Evolutionary conservation across 345 rosid genomes (phyloP).

Genomic region (Jatropha curcas): DNA sequence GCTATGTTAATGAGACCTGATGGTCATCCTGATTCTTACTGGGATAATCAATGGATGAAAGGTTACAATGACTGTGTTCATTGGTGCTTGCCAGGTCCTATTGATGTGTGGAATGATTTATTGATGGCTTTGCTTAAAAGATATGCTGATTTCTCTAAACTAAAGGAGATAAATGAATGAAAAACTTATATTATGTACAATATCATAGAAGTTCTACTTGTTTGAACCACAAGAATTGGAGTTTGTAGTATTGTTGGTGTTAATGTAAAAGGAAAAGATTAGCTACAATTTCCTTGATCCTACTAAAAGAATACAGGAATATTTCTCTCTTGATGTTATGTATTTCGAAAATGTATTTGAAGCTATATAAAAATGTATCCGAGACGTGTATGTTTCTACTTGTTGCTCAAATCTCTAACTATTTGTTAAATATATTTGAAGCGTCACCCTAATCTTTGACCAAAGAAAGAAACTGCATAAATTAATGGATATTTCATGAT

Average conservation of each 20-base stretch:
- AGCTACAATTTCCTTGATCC: no score
- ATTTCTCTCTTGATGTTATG: no score
- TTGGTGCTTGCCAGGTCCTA: conserved; percentile 92
- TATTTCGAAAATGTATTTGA: no score
- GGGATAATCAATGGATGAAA: conserved; percentile 81
- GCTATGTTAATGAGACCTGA: conserved; percentile 83
- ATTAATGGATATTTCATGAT: neutral
- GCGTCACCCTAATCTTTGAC: neutral
- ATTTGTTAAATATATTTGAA: neutral
- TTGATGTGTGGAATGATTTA: conserved; percentile 78
- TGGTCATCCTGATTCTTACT: conserved; percentile 67
- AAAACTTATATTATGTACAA: neutral
- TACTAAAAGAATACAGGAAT: no score
- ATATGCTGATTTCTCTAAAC: neutral
- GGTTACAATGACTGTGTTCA: conserved; percentile 80
- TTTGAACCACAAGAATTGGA: no score
- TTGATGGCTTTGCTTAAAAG: conserved; percentile 45
- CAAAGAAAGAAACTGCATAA: neutral
- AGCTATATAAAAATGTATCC: no score
- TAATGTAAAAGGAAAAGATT: no score
- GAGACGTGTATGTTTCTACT: no score
- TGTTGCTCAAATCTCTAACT: no score
- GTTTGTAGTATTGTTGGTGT: no score
- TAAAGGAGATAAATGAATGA: conserved; percentile 5
- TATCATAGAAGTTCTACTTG: no score